phyloP scores from a whole-genome alignment of 169 alveolate species.

The Eimeria sp. region DNA sequence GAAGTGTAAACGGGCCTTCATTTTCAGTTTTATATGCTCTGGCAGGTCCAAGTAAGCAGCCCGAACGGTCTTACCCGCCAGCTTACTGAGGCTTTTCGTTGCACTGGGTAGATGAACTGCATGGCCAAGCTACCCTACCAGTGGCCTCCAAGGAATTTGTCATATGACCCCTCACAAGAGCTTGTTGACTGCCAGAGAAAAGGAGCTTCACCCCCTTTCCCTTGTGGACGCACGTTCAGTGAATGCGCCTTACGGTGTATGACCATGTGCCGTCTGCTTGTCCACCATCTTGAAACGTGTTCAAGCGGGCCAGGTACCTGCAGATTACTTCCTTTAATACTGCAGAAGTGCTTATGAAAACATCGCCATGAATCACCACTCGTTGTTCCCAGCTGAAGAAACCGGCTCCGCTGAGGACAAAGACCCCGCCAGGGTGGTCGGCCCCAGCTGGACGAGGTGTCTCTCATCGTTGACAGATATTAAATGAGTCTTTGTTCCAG shows the following conservation, averaged over 20 bases:
- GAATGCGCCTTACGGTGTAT: constrained; percentile 31
- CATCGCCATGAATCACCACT: background rate
- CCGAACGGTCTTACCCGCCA: constrained; percentile 75
- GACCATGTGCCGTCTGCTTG: constrained; percentile 59
- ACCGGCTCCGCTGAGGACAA: background rate
- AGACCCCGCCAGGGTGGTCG: constrained; percentile 15
- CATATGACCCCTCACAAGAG: constrained; percentile 52
- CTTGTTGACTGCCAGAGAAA: constrained; percentile 20
- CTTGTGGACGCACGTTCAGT: background rate
- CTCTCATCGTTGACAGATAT: constrained; percentile 15
- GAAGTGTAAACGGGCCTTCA: constrained; percentile 83
- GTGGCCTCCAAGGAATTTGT: constrained; percentile 78
- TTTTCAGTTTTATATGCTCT: constrained; percentile 58
- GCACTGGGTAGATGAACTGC: background rate
- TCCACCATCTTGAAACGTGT: constrained; percentile 45
- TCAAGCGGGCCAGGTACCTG: constrained; percentile 50
- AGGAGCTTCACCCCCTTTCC: background rate
- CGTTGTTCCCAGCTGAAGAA: constrained; percentile 39
- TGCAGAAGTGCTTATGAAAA: background rate
- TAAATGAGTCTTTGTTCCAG: constrained; percentile 23
- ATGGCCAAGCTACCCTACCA: constrained; percentile 26
- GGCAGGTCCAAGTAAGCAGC: constrained; percentile 78
- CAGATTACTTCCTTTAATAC: background rate
- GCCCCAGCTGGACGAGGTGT: constrained; percentile 38
- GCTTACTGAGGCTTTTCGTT: constrained; percentile 48